Evolutionary conservation across 805 yeast species (phyloP).

Genomic region (Yarrowia deformans): DNA sequence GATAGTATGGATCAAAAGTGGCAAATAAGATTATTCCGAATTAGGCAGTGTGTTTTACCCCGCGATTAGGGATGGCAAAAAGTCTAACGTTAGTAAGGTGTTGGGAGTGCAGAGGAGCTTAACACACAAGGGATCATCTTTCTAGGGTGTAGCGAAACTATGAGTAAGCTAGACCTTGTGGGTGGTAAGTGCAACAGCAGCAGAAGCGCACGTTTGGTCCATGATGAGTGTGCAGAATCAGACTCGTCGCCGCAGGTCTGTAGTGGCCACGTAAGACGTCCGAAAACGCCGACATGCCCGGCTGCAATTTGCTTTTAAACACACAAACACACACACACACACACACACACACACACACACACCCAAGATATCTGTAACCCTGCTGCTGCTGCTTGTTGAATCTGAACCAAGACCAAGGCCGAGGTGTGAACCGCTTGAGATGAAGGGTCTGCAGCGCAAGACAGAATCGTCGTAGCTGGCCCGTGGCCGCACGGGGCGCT

Average conservation of each 20-base stretch:
- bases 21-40: constrained; percentile 34
- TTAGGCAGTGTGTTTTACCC: constrained; percentile 39
- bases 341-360: not conserved
- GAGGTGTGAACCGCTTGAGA: not conserved
- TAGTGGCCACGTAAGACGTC: not conserved
- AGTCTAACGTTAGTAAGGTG: constrained; percentile 36
- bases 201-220: not conserved
- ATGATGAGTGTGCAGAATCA: too few relatives aligned
- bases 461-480: too few relatives aligned
- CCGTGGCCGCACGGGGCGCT: too few relatives aligned
- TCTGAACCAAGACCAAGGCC: too few relatives aligned
- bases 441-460: not conserved
- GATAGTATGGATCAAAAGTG: constrained; percentile 23
- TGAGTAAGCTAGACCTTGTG: constrained; percentile 12
- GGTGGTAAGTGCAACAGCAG: not conserved
- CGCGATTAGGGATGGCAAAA: constrained; percentile 40
- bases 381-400: not conserved
- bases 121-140: constrained; percentile 7
- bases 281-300: not conserved
- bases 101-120: constrained; percentile 29
- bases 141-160: not conserved
- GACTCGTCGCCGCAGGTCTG: not conserved
- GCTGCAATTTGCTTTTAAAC: not conserved
- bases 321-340: not conserved
- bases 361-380: not conserved